A percentile compares a stretch with the other conserved stretches of the same genome.
Evolutionary conservation across 345 rosid genomes (phyloP).

Genomic region (Ailanthus altissimus): DNA sequence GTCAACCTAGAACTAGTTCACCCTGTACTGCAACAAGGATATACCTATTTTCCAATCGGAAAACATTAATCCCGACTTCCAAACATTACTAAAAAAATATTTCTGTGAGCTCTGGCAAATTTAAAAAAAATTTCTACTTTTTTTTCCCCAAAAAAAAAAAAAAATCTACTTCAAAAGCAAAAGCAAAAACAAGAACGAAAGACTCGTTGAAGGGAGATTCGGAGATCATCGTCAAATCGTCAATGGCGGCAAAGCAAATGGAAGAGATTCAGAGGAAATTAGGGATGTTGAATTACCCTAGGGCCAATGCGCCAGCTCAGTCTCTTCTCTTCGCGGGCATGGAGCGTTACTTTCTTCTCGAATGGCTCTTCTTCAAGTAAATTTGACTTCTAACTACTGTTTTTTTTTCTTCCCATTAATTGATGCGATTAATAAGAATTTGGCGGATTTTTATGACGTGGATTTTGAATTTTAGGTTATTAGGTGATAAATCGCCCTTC

Average conservation of each 20-base stretch:
- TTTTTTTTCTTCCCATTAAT: not conserved
- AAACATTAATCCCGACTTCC: not conserved
- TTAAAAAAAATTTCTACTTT: not conserved
- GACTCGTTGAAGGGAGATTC: not conserved
- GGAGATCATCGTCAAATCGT: not conserved
- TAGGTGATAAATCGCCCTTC: slow-evolving; percentile 96
- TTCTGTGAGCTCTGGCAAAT: not conserved
- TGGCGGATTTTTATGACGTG: not conserved
- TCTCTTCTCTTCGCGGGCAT: slow-evolving; percentile 97
- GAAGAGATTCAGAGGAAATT: slow-evolving; percentile 88
- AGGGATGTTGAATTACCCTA: slow-evolving; percentile 58
- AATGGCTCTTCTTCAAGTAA: slow-evolving; percentile 90
- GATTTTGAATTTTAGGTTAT: slow-evolving; percentile 48
- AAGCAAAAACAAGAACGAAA: not conserved
- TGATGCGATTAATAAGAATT: not conserved
- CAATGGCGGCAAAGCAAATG: slow-evolving; percentile 93
- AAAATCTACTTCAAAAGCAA: too few relatives aligned
- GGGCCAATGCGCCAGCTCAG: slow-evolving; percentile 94
- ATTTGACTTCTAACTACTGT: slow-evolving; percentile 21
- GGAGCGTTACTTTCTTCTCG: slow-evolving; percentile 98
- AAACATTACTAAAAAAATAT: not conserved
- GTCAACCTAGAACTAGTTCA: too few relatives aligned
- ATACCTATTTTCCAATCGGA: not conserved
- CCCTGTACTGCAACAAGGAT: not conserved
- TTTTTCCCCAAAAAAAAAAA: too few relatives aligned